Base-by-base conservation (phyloP, 2,329 filamentous ascomycete genomes). In the Fusarium tuaranense region DNA sequence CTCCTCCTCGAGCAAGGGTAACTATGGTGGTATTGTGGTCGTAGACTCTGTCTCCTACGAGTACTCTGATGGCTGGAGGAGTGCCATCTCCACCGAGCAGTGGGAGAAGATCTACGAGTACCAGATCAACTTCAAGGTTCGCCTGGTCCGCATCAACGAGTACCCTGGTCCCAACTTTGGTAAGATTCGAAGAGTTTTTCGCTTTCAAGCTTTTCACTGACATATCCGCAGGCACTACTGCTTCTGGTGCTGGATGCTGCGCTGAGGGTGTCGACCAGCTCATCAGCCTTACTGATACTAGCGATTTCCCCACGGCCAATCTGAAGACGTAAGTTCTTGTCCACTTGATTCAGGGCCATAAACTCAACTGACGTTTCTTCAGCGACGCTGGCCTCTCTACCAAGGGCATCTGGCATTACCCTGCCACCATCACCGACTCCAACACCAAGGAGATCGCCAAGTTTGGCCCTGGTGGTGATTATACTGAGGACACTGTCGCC, bases 101-200 rank as follows among this genome's bases (percentile, higher is more conserved):
- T 74, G 72, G 72, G 34, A 66, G n/a, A 14, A 20, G 7, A 63
- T 74, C 58, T 67, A 65, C 14, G 63, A 62, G 7, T 74, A 74
- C 48, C 72, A 74, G 51, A 39, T 63, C 10, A 39, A 65, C 18
- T 74, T 73, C 51, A 61, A 67, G 22, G 68, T 67, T 12, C 72
- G 72, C 10, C 65, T 74, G 66, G 72, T 74, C 27, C 72, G 72
- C 59, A 69, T 74, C 25, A 74, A 74, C 8, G 72, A 74, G 30
- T 73, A 55, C 36, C 72, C 72, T 25, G 68, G 60, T 13, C 10
- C 36, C 16, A 39, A 64, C 12, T 74, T 71, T 27, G 72, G 72
- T 66, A 64, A 71, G 70, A 41, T 20, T 7, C 6, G 18, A 44
- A 13, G 5, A 12, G 9, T 7, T n/a, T 5, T 12, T n/a, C 4